These are phyloP conservation scores for Tetradesmus lagerheimii DNA, from an alignment of 139 green algal species.

Conservation along the genomic window DNA sequence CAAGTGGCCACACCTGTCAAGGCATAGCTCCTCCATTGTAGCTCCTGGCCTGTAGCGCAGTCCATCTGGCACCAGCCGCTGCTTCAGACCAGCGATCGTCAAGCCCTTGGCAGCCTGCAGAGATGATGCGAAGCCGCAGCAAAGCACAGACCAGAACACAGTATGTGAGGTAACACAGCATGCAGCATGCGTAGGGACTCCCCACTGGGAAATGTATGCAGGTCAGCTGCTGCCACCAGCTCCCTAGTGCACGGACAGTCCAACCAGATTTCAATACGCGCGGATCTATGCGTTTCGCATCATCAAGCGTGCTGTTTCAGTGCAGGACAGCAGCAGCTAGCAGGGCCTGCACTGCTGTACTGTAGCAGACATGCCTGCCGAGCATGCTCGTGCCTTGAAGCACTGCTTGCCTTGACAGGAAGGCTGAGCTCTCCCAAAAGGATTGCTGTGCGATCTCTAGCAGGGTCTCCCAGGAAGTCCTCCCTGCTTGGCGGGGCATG, in stretches of 20 bases:
- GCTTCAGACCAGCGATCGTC: background rate
- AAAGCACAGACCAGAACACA: background rate
- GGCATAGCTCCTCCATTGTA: background rate
- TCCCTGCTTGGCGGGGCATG: background rate
- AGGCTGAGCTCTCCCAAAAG: background rate
- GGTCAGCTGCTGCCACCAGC: background rate
- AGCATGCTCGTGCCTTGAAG: background rate
- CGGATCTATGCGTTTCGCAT: background rate
- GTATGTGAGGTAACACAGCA: background rate
- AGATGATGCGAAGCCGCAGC: background rate
- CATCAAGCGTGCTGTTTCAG: background rate
- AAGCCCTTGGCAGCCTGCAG: background rate
- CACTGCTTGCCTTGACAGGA: background rate
- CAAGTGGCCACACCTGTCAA: background rate
- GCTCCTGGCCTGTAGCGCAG: background rate
- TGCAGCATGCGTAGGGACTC: too few species aligned
- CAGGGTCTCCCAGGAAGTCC: background rate
- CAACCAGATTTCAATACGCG: background rate
- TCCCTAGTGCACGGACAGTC: background rate
- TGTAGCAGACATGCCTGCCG: background rate
- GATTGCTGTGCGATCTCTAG: background rate
- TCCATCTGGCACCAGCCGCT: background rate
- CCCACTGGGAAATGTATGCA: background rate
- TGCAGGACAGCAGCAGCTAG: background rate
- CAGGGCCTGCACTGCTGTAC: constrained; percentile 2